Evolutionary conservation across 2,329 filamentous ascomycete genomes (phyloP).

Genomic region (Aspergillus sp.): DNA sequence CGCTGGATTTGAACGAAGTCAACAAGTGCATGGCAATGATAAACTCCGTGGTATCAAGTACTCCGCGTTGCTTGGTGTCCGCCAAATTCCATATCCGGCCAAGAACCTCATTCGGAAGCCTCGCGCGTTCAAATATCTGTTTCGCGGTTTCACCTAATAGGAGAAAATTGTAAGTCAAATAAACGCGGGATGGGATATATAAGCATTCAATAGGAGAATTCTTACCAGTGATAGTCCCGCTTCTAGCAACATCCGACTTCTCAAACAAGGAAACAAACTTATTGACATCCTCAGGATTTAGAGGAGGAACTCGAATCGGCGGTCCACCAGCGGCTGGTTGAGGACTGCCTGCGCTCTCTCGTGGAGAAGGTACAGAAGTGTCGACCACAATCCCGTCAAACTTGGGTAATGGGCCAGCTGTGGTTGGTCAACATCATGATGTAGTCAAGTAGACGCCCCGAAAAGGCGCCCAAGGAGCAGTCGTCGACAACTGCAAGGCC

Average conservation of each 20-base stretch:
- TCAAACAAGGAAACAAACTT: conserved; percentile 92
- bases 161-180: conserved; percentile 12
- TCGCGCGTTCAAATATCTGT: conserved; percentile 91
- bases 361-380: conserved; percentile 45
- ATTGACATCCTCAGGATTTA: conserved; percentile 82
- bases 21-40: conserved; percentile 98
- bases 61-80: conserved; percentile 88
- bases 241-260: conserved; percentile 70
- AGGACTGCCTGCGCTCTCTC: conserved; percentile 48
- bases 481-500: not conserved
- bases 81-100: conserved; percentile 96
- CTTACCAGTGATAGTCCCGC: conserved; percentile 70
- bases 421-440: conserved; percentile 9
- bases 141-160: conserved; percentile 75
- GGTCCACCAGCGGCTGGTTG: conserved; percentile 57
- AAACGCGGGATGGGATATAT: not conserved
- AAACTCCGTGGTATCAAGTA: conserved; percentile 85
- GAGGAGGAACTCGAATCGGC: conserved; percentile 81
- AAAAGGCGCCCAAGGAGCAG: not conserved
- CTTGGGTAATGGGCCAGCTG: conserved; percentile 78
- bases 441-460: not conserved
- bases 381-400: conserved; percentile 74
- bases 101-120: conserved; percentile 82
- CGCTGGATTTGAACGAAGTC: conserved; percentile 83
- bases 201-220: not conserved